Evolutionary conservation across 441 rosid species (phyloP), one percentile per base, ranked within the genome.

Genomic region (Arabidopsis hybrid): DNA sequence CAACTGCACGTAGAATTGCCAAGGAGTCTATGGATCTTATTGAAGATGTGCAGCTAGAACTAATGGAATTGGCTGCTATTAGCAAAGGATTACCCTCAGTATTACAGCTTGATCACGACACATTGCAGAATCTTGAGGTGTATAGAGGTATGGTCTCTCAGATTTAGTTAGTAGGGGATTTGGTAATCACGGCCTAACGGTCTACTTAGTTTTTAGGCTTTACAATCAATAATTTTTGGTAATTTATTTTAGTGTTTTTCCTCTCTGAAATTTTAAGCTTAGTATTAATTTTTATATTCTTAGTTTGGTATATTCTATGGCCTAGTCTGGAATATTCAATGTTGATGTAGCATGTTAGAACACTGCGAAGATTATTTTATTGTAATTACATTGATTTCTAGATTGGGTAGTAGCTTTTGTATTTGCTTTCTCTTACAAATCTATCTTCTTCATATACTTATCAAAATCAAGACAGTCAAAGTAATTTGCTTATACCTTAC

Each of bases 11-110:
- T 65, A 91, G 84, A 82, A 91, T 93, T 82, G 99, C 98, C 53
- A 96, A 91, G 83, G 99, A 96, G 82, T 88, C 99, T 51, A 88
- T 92, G 95, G 99, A 91, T 85, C 98, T 96, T 70, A 84, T 94
- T 59, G 99, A 96, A 87, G 99, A 94, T 87, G 98, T 91, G 72
- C 97, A 91, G 75, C 85, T 94, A 80, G 99, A 96, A 77, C 92
- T 96, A 79, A 94, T 94, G 99, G 99, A 96, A 63, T 79, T 96
- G 85, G 97, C 96, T 74, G 97, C 98, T 82, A 81, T 81, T 50
- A 85, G 89, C 88, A 94, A 89, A 83, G 97, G 93, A 75, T 74
- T 89, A 53, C 61, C 85, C 36, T 89, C 98, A 47, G 82, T 92
- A 65, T 83, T 86, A 79, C 85, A 93, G 79, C 97, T 96, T 39